Percentiles rank a stretch among this genome's conserved stretches.
phyloP scores from a whole-genome alignment of 1,284 basidiomycete species.

The Amylostereum chailletii region DNA sequence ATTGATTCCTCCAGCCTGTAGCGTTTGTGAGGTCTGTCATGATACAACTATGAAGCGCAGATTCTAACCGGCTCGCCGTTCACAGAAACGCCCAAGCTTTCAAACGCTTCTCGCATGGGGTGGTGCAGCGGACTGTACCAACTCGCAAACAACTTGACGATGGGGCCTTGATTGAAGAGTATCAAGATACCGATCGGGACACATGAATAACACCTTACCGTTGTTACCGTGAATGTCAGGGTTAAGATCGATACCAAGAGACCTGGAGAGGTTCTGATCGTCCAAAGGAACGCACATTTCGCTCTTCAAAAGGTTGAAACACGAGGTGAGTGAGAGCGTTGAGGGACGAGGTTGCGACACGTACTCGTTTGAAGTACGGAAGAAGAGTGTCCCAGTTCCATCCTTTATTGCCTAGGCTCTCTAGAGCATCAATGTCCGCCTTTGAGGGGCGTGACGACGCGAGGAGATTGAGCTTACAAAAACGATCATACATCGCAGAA shows the following conservation, averaged over 20 bases:
- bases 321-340: neutral
- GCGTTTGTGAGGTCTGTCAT: too few species aligned
- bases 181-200: too few species aligned
- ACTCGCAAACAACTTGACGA: neutral
- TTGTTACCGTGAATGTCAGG: conserved; percentile 1
- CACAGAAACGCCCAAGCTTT: neutral
- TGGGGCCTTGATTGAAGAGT: too few species aligned
- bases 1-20: neutral
- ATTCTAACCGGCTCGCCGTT: conserved; percentile 1
- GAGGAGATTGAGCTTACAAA: neutral
- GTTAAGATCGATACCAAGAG: neutral
- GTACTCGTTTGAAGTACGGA: conserved; percentile 6
- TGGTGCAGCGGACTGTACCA: conserved; percentile 1
- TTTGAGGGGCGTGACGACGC: conserved; percentile 1
- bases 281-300: neutral
- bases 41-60: neutral
- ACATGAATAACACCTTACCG: neutral
- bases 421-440: conserved; percentile 13
- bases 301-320: conserved; percentile 4
- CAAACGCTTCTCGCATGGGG: neutral
- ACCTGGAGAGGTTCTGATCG: neutral
- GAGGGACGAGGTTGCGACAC: neutral
- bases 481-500: conserved; percentile 17
- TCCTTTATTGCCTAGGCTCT: conserved; percentile 8
- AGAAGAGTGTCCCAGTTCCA: conserved; percentile 9